These are phyloP conservation scores for Russula sp. DNA, from an alignment of 768 basidiomycete species.

Conservation along the genomic window DNA sequence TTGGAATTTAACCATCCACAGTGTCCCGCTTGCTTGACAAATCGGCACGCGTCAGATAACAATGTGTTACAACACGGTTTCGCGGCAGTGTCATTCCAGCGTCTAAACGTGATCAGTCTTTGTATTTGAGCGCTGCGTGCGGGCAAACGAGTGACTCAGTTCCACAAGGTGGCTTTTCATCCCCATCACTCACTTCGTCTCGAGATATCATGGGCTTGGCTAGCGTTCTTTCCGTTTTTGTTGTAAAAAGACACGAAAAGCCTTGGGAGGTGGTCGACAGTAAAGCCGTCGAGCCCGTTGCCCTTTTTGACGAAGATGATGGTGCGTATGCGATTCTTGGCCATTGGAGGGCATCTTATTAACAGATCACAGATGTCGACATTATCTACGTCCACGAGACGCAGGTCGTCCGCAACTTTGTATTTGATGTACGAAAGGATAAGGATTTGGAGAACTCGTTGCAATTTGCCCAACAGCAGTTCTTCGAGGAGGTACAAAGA, in stretches of 20 bases:
- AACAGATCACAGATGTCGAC: constrained; percentile 45
- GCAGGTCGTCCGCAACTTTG: constrained; percentile 55
- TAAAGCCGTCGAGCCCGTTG: constrained; percentile 56
- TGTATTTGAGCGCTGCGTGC: constrained; percentile 9
- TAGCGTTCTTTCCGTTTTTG: constrained; percentile 31
- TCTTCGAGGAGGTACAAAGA: constrained; percentile 48
- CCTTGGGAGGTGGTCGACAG: constrained; percentile 78
- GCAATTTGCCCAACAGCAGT: constrained; percentile 56
- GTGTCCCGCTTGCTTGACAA: constrained; percentile 7
- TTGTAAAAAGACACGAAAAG: constrained; percentile 47
- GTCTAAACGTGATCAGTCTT: constrained; percentile 9
- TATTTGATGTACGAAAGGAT: constrained; percentile 51
- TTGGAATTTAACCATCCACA: neutral
- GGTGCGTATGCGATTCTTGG: constrained; percentile 34
- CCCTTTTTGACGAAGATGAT: constrained; percentile 55
- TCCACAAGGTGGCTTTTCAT: neutral
- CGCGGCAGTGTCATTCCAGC: constrained; percentile 17
- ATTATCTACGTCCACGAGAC: constrained; percentile 47
- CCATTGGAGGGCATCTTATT: neutral
- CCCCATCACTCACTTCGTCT: neutral
- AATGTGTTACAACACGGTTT: neutral
- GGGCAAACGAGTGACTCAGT: neutral
- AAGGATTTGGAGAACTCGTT: constrained; percentile 49
- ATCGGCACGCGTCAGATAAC: neutral
- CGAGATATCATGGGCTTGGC: constrained; percentile 23